Evolutionary conservation across 2,329 filamentous ascomycete species (phyloP), one percentile per base, ranked within the genome.

Genomic region (Hysterium pulicare): DNA sequence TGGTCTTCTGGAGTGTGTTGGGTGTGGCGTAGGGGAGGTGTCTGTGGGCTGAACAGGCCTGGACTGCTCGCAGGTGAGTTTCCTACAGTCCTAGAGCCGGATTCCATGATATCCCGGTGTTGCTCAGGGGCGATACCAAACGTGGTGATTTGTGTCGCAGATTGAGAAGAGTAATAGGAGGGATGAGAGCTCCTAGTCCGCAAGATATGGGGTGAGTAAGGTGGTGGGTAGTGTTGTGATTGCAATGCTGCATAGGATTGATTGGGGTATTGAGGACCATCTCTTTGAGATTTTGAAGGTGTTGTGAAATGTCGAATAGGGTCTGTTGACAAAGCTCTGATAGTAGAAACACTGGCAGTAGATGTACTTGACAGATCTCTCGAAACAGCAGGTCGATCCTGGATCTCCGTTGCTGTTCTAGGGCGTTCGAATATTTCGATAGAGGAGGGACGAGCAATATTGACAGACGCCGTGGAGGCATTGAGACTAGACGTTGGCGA

Each of bases 231-330:
- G 43, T 74, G 70, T 55, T 75, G 73, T 38, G 59, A 61, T 38
- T 74, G 72, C 23, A 75, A 61, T 2, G 72, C 72, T 35, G 72
- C 67, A 55, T 73, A 73, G 15, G 72, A 68, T 58, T 76, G 73
- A 51, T 75, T 73, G 34, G 73, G 73, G 49, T 69, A 75, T 44
- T 63, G 54, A 16, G 67, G 68, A 21, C 66, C 61, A 52, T 66
- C 59, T 28, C 53, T 53, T 23, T 49, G 50, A 34, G 48, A 53
- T 24, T 42, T 50, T 15, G 49, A 46, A 17, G 47, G 53, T n/a
- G 44, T 36, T 16, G 43, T 50, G 40, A 42, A 49, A 31, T 46
- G 40, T 45, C 52, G 43, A 46, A 55, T 39, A 49, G 53, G 51
- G 15, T 57, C 59, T 26, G 57, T 48, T 17, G 57, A 55, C 40